These are phyloP conservation scores for Poa pratensis DNA, from an alignment of 176 grass and related monocot species.

Conservation along the genomic window DNA sequence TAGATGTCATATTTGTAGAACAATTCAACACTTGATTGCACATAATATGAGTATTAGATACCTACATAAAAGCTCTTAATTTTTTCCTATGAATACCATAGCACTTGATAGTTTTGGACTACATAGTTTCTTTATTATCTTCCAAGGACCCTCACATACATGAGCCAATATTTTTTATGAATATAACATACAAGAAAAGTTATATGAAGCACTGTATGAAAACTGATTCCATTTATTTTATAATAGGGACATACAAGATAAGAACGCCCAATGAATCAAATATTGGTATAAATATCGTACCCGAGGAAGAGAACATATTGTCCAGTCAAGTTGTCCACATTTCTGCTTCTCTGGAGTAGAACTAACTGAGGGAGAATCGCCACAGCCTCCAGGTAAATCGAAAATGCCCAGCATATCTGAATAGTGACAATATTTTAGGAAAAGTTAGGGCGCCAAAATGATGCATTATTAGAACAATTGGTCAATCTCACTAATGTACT, in stretches of 20 bases:
- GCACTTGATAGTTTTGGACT: not conserved
- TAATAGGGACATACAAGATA: slow-evolving; percentile 10
- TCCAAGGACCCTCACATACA: not conserved
- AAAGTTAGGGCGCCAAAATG: not conserved
- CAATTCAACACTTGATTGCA: not conserved
- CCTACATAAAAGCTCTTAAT: not conserved
- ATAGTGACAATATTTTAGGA: not conserved
- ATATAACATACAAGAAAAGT: not conserved
- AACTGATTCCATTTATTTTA: not conserved
- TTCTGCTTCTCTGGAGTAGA: slow-evolving; percentile 90
- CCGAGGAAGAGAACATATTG: slow-evolving; percentile 98
- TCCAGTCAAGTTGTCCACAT: slow-evolving; percentile 97
- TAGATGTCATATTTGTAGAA: not conserved
- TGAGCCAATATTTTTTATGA: not conserved
- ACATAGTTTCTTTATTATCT: not conserved
- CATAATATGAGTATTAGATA: not conserved
- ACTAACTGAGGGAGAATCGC: slow-evolving; percentile 98
- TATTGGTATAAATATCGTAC: slow-evolving; percentile 42
- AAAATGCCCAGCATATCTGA: slow-evolving; percentile 97
- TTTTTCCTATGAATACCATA: not conserved
- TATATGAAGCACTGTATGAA: not conserved
- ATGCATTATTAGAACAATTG: not conserved
- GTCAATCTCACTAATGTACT: not conserved
- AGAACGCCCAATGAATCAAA: not conserved
- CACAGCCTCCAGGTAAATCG: slow-evolving; percentile 91